Base-by-base conservation (phyloP, 2,329 filamentous ascomycete genomes). In the Sordariomycetes sp. region DNA sequence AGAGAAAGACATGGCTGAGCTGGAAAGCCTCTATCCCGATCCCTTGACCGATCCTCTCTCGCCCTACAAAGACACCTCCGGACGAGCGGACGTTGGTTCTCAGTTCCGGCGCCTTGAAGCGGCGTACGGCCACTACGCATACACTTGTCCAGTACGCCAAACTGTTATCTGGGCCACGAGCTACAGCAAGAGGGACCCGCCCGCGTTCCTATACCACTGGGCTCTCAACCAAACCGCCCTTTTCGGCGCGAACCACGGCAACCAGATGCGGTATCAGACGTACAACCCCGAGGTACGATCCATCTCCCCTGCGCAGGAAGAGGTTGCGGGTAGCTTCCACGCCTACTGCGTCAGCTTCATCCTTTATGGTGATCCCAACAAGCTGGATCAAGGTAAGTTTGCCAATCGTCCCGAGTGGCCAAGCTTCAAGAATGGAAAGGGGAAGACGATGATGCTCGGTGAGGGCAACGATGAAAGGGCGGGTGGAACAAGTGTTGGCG, bases 381-480 rank as follows among this genome's bases (percentile, higher is more conserved):
- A 41, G 5, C 23, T 42, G 5, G 42, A 42, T 17, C 40, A 36
- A 28, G 47, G 48, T 0, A 46, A 26, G 20, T 51, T 49, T 32
- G 35, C 38, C 1, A 29, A 43, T 11, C 33, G 51, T 1, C 42
- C 46, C 1, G 26, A 44, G 21, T 53, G 50, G 52, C 33, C 37
- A 1, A 15, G 57, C 4, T 45, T 46, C 9, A 47, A 43, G 4
- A 36, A 41, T 1, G 46, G 46, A 2, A 46, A 51, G 25, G 47
- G 48, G 1, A 41, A 46, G 17, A 57, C 61, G 1, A 64, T 70
- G 63, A 39, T 63, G 0, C 53, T 70, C 16, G 66, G 67, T 1
- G 51, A 63, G 23, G 66, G 58, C 0, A 70, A 70, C 41, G 59
- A 70, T 42, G 66, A 70, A 40, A 46, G 62, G 7, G 63, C 63